Evolutionary conservation across 2,329 filamentous ascomycete genomes (phyloP).

Genomic region (Pseudogymnoascus sp.): DNA sequence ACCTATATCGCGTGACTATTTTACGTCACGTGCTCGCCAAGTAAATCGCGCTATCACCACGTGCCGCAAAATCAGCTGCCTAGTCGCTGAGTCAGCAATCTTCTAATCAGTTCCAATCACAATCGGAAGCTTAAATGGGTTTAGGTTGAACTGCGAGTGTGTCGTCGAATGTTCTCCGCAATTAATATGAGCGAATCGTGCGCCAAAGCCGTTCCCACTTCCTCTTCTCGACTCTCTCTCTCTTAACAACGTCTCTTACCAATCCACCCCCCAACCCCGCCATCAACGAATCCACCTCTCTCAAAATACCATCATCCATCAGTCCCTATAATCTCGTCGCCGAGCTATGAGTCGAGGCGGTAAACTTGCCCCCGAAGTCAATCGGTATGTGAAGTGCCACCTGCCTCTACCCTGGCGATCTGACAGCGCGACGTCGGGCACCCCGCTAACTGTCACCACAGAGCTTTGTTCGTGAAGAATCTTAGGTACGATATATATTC

Average conservation of each 20-base stretch:
- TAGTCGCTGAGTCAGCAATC: background rate
- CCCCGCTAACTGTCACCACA: constrained; percentile 33
- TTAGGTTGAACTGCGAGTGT: background rate
- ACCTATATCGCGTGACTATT: background rate
- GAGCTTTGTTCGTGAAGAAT: constrained; percentile 99
- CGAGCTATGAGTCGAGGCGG: constrained; percentile 91
- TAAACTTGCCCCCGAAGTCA: constrained; percentile 99
- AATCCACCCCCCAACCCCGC: constrained; percentile 1
- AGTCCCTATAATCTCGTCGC: constrained; percentile 20
- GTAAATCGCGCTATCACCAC: background rate
- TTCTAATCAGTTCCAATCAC: constrained; percentile 6
- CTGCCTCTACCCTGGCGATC: background rate
- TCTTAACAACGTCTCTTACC: background rate
- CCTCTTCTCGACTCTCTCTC: constrained; percentile 4
- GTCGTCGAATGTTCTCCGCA: constrained; percentile 6
- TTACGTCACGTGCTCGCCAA: background rate
- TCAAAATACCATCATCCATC: constrained; percentile 7
- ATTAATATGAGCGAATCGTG: constrained; percentile 8
- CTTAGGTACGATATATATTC: constrained; percentile 61
- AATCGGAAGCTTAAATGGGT: constrained; percentile 6
- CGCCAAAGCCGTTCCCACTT: constrained; percentile 1
- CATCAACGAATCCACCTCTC: constrained; percentile 5
- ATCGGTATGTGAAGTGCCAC: constrained; percentile 62
- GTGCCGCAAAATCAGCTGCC: background rate
- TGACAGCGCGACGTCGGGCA: background rate